Evolutionary conservation across 176 grass and related monocot genomes (phyloP), one percentile per base, ranked within the genome.

Genomic region (Oryza longistaminata): DNA sequence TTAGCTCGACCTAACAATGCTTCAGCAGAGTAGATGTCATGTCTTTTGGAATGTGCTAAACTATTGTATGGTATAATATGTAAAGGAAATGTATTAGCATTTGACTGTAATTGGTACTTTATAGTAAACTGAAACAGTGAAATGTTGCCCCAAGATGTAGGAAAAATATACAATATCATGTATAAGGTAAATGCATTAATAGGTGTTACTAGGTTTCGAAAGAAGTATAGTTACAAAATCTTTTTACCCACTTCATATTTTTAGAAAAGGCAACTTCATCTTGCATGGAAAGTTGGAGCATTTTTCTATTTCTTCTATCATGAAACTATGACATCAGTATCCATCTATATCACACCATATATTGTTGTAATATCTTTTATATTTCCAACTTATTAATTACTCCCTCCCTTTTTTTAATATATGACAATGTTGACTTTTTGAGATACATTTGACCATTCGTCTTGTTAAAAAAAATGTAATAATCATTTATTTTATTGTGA

Each of bases 231-330:
- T 22, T 62, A 24, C 58, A 24, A 14, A 0, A 11, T 16, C 6
- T 68, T 2, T 35, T 67, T 25, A 68, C 29, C 19, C 14, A 33
- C 1, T 69, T 50, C 1, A 9, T 9, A 13, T 71, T 58, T 39
- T 6, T 4, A 13, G 29, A 31, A 31, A 72, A 21, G 49, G 13
- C 21, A 82, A 71, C 24, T 82, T 72, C 50, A 37, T 12, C 40
- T 61, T 61, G 35, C 53, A 87, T 2, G 15, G 70, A 55, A 87
- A 11, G 25, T 68, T 27, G 0, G 52, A 33, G 17, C 9, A 13
- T 42, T 81, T 39, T 74, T 16, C 40, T 74, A 43, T 34, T 74
- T 72, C 24, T 35, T 45, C 11, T 73, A 77, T 55, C 70, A 43
- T 22, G 22, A 21, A 35, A 26, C 68, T 70, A 37, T 49, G n/a